Base-by-base conservation (phyloP, 305 asterid species). In the Solanum hybrid region DNA sequence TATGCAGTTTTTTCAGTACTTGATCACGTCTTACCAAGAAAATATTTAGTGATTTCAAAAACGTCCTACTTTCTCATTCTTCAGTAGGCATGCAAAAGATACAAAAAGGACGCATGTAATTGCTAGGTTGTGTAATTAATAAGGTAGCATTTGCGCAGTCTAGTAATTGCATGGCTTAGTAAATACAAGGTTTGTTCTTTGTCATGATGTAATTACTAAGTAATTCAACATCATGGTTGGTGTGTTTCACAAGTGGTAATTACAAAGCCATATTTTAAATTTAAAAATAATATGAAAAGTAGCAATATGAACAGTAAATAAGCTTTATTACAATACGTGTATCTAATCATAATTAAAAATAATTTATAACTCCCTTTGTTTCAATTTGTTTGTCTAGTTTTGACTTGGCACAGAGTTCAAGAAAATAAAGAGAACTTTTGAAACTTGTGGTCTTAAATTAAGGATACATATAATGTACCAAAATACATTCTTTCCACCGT, bases 1-100 rank as follows among this genome's bases (percentile, higher is more conserved):
- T 89, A 33, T 57, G 51, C 76, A 85, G 88, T 22, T 85, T 45
- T 83, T 32, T 85, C 78, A 85, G 88, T 57, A 57, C 88, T 61
- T 39, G 2, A 32, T 32, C 88, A 85, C 7, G 33, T 85, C n/a
- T 57, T 85, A 85, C 88, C 32, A 57, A 32, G 45, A 85, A 57
- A 84, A 32, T 11, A 12, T 57, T 32, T 85, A 22, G 88, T 61
- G 51, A 32, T 85, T 85, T 85, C 51, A 85, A 22, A 31, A 61
- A 61, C 45, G 6, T 84, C 88, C 77, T 11, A 85, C 88, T 31
- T 33, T 61, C 88, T 32, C 24, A 85, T 32, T 85, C 76, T 85
- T 57, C 51, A 85, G 17, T 32, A 57, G 78, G 36, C 51, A 61
- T 20, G n/a, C 78, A 85, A 33, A 57, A 85, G 45, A 57, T 85